Evolutionary conservation across 352 stramenopile genomes (phyloP), one percentile per base, ranked within the genome.

Genomic region (Aphanomyces cochlioides): DNA sequence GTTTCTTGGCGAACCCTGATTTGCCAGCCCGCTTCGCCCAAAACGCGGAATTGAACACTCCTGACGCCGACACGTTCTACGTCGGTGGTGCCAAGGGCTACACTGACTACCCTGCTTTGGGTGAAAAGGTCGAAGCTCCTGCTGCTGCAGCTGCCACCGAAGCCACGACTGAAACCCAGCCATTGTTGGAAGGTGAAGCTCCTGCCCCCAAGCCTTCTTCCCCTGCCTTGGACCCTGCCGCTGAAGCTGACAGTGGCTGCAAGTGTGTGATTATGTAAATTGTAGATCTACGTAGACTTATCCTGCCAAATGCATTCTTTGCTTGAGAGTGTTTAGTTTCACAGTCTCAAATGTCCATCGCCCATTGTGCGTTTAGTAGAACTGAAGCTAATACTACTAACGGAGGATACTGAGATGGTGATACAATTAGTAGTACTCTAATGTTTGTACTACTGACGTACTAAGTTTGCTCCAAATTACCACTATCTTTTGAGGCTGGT

Each of bases 41-140:
- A 56, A 37, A 37, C 37, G 57, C 57, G 10, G 57, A 66, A 56
- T 37, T 66, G 19, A 66, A 66, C 41, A n/a, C 19, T 8, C 57
- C 57, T 10, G 63, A 60, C 40, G 12, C 40, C 37, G 2, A 41
- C 12, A 58, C 50, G 15, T 63, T 69, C 21, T 69, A 69, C 45
- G 12, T 36, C 12, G 63, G 63, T 28, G 63, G 45, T 37, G 63
- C 47, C 47, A 38, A 60, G 63, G 63, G 63, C 41, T 69, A 69
- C 50, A 69, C 19, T n/a, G 63, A 69, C 45, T 69, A 69, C 45
- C 43, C 63, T 43, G 12, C 59, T 47, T 60, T 63, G 63, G 8
- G 28, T 28, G 28, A 28, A 28, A 28, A 28, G 28, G 28, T 28
- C 28, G 28, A 28, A 28, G 28, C 28, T 28, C 28, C 28, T 28